Evolutionary conservation across 805 yeast species (phyloP), one percentile per base, ranked within the genome.

Genomic region (Candida morakotiae): DNA sequence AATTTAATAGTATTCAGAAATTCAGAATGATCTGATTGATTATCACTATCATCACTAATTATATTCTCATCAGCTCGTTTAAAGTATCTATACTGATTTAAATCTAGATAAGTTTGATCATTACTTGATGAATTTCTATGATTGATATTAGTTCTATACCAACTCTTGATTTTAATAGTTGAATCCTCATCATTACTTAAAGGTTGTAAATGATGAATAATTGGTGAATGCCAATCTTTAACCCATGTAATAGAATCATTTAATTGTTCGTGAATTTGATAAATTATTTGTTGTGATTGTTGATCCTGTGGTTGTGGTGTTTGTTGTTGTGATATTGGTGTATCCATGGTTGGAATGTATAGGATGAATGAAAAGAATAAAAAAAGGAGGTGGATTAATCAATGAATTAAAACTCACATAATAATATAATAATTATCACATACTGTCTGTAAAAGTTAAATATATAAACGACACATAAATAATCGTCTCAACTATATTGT

Each of bases 201-300:
- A 18, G 10, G 19, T 15, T 22, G 18, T 7, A 21, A 18, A 29
- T 21, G 25, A 10, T 15, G 35, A 4, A 34, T 27, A 17, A 40
- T 42, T 6, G 67, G 65, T 22, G 44, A 44, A 45, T 59, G 61
- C 70, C 71, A 65, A 42, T 60, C 69, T 27, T 62, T 58, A 34
- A 57, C 55, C 72, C 72, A 67, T 9, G 67, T 61, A 38, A 50
- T 45, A 16, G 54, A 49, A 19, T 47, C 53, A 9, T 47, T 52
- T 28, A 49, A 28, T 27, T 45, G 53, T 28, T 55, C 56, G 36
- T 54, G 55, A 26, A 25, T 37, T 35, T 31, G 43, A 34, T 30
- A 35, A 28, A 36, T 31, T 29, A 40, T 14, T 9, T 14, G 6
- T 13, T 35, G 9, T 5, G 6, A 5, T 30, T 34, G 19, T 22